phyloP scores from a whole-genome alignment of 768 basidiomycete species.

The Neoboletus subvelutipes region DNA sequence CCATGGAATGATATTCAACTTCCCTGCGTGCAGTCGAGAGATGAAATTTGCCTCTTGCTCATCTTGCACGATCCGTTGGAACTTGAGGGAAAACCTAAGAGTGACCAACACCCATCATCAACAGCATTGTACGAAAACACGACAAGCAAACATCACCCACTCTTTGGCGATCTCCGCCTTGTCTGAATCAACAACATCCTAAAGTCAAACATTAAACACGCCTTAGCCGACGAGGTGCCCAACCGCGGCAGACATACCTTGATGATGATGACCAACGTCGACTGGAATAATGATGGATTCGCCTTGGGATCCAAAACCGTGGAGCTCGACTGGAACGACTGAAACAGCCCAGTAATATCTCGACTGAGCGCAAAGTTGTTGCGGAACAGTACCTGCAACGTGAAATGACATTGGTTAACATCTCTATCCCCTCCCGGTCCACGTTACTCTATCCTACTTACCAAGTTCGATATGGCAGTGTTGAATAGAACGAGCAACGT shows the following conservation, averaged over 20 bases:
- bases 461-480: conserved; percentile 63
- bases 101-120: not conserved
- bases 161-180: conserved; percentile 57
- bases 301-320: conserved; percentile 56
- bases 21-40: conserved; percentile 54
- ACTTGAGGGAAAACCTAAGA: conserved; percentile 53
- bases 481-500: conserved; percentile 64
- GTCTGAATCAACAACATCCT: conserved; percentile 68
- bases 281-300: conserved; percentile 59
- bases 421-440: no score
- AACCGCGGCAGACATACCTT: conserved; percentile 38
- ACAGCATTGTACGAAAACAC: not conserved
- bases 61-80: conserved; percentile 59
- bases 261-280: conserved; percentile 60
- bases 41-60: conserved; percentile 66
- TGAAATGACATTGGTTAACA: not conserved
- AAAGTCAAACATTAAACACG: not conserved
- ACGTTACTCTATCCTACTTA: conserved; percentile 36
- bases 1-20: conserved; percentile 61
- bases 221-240: not conserved
- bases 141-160: conserved; percentile 32
- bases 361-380: conserved; percentile 64
- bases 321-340: conserved; percentile 60
- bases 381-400: conserved; percentile 54
- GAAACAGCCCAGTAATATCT: conserved; percentile 60